Evolutionary conservation across 2,329 filamentous ascomycete species (phyloP), one percentile per base, ranked within the genome.

Genomic region (Aureobasidium sp.): DNA sequence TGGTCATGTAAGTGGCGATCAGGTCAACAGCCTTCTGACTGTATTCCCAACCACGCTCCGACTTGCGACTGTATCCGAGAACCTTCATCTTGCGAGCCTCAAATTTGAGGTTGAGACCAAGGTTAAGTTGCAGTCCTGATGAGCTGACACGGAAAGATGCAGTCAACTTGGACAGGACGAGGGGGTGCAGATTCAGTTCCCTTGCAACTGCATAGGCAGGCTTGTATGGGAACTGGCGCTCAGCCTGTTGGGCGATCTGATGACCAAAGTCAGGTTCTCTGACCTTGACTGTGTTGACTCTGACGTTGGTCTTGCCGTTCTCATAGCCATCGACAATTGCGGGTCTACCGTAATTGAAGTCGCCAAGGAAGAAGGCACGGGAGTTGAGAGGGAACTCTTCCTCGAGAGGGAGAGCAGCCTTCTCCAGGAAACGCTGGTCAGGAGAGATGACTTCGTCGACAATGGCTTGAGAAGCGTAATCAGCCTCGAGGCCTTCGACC

Each of bases 21-120:
- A 99, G 77, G 49, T 87, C 82, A 62, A 97, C 81, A 1, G 94
- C 92, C 67, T 90, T 87, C 54, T 85, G 82, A 69, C 92, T 97
- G 73, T 96, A 99, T 74, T 99, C 94, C 95, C 95, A 99, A 6
- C 95, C 94, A 32, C 85, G 88, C 13, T 85, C 80, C 3, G 86
- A 87, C 71, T 94, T 94, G 68, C 91, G 88, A 30, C 93, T 96
- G 74, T 97, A 99, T 0, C 94, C 94, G 34, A 99, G 78, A 7
- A 99, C 94, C 77, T 99, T 99, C 68, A 92, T 83, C 75, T 97
- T 96, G 76, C 90, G 93, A 2, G 86, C 90, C 72, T 99, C 94
- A 63, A 99, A 99, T 73, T 99, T 99, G 67, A 99, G 81, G 70
- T 99, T 99, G 64, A 99, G 80, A 0, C 94, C 94, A 29, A 99